Base-by-base conservation (phyloP, 371 early-diverging fungal species). In the Mortierella sp. region DNA sequence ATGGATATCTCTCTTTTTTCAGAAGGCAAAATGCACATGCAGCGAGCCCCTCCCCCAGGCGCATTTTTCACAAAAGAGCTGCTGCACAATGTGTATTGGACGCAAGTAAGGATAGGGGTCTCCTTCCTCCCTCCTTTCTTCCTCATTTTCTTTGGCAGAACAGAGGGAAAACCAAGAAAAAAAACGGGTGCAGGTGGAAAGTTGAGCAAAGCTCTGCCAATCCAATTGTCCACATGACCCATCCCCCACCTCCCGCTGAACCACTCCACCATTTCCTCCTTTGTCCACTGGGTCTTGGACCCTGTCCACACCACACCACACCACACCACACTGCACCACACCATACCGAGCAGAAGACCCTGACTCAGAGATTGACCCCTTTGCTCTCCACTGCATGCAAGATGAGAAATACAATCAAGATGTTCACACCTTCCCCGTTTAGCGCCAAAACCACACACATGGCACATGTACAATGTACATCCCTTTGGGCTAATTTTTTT, bases 371-470 rank as follows among this genome's bases (percentile, higher is more conserved):
- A 55, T 55, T 27, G 56, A 56, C 24, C n/a, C 55, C 1, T 55
- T 7, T 41, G 41, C 41, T 41, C 41, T 49, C 16, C 10, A 49
- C 48, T 46, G 48, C 48, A 46, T 46, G 48, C 48, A 46, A 46
- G 48, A 46, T 46, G 49, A 18, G 18, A 54, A 27, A 11, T 56
- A 41, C 41, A 46, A 46, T 46, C 48, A 46, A 46, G 48, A 46
- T 46, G 12, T 56, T 56, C 8, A 12, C 56, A 27, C 56, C 56
- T 56, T 56, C 56, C 27, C 11, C 60, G 14, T 56, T 60, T 27
- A 29, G 60, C 29, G 29, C 60, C 29, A 60, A 60, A 60, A 60
- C 60, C 60, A 60, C 60, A 60, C 60, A 51, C 51, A 51, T 51
- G 21, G 16, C 51, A 16, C 51, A 18, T 21, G 21, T 21, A 48